These are phyloP conservation scores for Leccinum pachyderme DNA, from an alignment of 1,284 basidiomycete species.

Conservation along the genomic window DNA sequence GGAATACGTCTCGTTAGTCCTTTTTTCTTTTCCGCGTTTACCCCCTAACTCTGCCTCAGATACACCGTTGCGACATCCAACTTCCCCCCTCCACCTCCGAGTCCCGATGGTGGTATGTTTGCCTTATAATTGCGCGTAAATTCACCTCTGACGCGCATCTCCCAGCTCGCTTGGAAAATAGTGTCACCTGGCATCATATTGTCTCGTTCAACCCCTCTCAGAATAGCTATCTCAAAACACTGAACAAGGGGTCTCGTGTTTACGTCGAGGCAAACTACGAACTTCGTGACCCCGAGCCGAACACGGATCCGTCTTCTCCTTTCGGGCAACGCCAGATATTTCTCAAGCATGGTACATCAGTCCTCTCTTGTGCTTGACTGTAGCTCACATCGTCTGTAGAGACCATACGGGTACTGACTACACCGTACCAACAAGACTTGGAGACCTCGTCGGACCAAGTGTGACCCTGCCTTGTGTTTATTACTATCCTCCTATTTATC, in stretches of 20 bases:
- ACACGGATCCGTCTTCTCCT: conserved; percentile 59
- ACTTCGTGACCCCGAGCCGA: conserved; percentile 64
- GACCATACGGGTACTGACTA: conserved; percentile 25
- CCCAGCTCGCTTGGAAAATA: conserved; percentile 51
- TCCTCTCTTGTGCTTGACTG: conserved; percentile 5
- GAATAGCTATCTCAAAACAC: conserved; percentile 59
- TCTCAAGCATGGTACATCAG: conserved; percentile 63
- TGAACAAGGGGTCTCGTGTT: conserved; percentile 69
- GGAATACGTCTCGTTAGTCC: conserved; percentile 70
- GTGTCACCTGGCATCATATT: conserved; percentile 72
- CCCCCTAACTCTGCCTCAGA: conserved; percentile 34
- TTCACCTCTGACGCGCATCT: conserved; percentile 1
- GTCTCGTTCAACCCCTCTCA: conserved; percentile 61
- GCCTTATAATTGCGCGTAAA: neutral
- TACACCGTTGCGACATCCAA: conserved; percentile 71
- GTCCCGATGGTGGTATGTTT: conserved; percentile 56
- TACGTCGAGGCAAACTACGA: conserved; percentile 77
- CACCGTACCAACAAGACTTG: conserved; percentile 25
- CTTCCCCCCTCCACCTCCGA: conserved; percentile 54
- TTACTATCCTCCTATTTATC: neutral
- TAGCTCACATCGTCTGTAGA: conserved; percentile 21
- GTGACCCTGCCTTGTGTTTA: conserved; percentile 1
- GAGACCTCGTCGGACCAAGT: conserved; percentile 28
- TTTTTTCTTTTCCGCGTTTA: neutral
- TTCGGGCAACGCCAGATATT: conserved; percentile 77